Base-by-base conservation (phyloP, 495 filamentous ascomycete genomes). In the Xylaria venustula region DNA sequence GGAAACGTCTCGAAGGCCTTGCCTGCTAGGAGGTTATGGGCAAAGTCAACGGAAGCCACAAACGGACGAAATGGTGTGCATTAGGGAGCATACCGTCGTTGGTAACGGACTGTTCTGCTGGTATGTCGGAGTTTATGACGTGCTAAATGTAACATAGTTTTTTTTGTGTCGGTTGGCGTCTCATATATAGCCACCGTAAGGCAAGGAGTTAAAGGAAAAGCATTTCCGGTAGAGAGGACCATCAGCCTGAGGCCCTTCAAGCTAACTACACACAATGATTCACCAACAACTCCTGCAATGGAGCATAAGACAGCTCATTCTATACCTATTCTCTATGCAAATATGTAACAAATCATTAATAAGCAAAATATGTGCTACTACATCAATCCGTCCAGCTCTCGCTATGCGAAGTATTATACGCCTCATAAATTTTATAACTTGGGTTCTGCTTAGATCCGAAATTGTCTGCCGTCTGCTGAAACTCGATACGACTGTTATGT, bases 11-110 rank as follows among this genome's bases (percentile, higher is more conserved):
- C 64, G n/a, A 61, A 45, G 28, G 41, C 58, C 15, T 30, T 51
- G 4, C 42, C 47, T 11, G 42, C 58, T 25, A 61, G 46, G 25
- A 68, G 40, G 54, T 52, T 50, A 26, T 60, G 63, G 56, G n/a
- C 51, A n/a, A 62, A 64, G 58, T 58, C 47, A 40, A 64, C 61
- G 8, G 66, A 65, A 19, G 61, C 26, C 22, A 55, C 49, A 57
- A 67, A 69, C 28, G 69, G 69, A 62, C 66, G 61, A 51, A 71
- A 71, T 42, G 64, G 69, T 22, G 66, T 60, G 44, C 66, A 65
- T 64, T 69, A 60, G 42, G 60, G n/a, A 60, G 11, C 17, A n/a
- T n/a, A 28, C 50, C 54, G 6, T 23, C 28, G 22, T 30, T 3
- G 3, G 23, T 20, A 15, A 60, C 30, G 26, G 42, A 54, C 41